Base-by-base conservation (phyloP, 164 flowering plant genomes). In the Berberis thunbergii region DNA sequence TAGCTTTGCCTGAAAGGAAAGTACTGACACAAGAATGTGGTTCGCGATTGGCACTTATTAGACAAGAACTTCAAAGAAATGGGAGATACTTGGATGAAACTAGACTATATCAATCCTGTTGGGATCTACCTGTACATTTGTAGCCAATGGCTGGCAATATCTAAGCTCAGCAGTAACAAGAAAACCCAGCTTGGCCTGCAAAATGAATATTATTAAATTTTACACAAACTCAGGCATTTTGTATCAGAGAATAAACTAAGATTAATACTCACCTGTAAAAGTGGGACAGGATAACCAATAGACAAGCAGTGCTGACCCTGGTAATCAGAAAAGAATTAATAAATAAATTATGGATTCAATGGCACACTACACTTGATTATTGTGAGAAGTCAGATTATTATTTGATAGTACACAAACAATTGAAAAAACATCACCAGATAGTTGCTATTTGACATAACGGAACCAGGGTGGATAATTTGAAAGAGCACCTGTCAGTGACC, bases 301-400 rank as follows among this genome's bases (percentile, higher is more conserved):
- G 78, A 77, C 94, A 91, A 64, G 95, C 96, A 49, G 99, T 94
- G 83, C 99, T 94, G 57, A 91, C 88, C 86, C 99, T 93, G 95
- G 4, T 11, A 39, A 70, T 26, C 62, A 54, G 44, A 62, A 57
- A 63, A 55, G 67, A 1, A 63, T 41, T 60, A 6, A 59, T 26
- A 26, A 26, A 26, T 26, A 50, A 4, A 26, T 38, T 42, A 10
- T 52, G 12, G n/a, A 26, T 4, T 52, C 11, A 52, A 52, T 12
- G n/a, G 12, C 11, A 52, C 11, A 52, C 26, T 4, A 4, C 54
- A 6, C 13, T 10, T 10, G 4, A 12, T 4, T 10, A 52, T 7
- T 52, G 11, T 26, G n/a, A 6, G 9, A 48, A 6, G 10, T 11
- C 3, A 50, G 12, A 8, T 8, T 5, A 50, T 3, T 52, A 52